Conservation (phyloP, 108 stramenopile genomes). For the Schizochytrium sp. region DNA sequence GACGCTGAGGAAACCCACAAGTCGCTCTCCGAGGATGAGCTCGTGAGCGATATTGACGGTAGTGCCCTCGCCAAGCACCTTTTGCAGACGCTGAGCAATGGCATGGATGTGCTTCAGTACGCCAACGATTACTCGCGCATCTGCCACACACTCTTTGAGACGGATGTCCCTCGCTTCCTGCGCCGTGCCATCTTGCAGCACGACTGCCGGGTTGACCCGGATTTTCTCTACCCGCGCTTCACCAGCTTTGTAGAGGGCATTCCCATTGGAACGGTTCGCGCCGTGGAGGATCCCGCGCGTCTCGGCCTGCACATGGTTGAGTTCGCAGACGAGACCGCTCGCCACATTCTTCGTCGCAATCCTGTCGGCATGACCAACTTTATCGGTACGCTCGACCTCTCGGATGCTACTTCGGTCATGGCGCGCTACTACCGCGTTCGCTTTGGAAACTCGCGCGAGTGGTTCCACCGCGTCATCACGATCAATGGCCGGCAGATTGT, state of each 20-base stretch:
- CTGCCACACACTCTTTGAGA: neutral
- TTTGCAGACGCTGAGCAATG: neutral
- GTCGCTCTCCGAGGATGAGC: neutral
- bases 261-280: neutral
- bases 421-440: neutral
- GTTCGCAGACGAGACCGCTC: neutral
- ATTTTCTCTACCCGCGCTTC: neutral
- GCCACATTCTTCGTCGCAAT: neutral
- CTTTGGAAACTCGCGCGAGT: neutral
- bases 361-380: slow-evolving; percentile 8
- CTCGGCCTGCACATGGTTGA: neutral
- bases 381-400: neutral
- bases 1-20: neutral
- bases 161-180: neutral
- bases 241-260: neutral
- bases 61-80: neutral
- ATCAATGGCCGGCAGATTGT: neutral
- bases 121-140: neutral
- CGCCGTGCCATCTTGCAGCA: neutral
- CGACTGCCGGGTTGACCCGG: neutral
- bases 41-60: neutral
- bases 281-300: neutral
- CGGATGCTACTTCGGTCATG: neutral
- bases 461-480: slow-evolving; percentile 1
- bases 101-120: neutral